These are phyloP conservation scores for Priceomyces carsonii DNA, from an alignment of 805 yeast genomes.

Conservation along the genomic window DNA sequence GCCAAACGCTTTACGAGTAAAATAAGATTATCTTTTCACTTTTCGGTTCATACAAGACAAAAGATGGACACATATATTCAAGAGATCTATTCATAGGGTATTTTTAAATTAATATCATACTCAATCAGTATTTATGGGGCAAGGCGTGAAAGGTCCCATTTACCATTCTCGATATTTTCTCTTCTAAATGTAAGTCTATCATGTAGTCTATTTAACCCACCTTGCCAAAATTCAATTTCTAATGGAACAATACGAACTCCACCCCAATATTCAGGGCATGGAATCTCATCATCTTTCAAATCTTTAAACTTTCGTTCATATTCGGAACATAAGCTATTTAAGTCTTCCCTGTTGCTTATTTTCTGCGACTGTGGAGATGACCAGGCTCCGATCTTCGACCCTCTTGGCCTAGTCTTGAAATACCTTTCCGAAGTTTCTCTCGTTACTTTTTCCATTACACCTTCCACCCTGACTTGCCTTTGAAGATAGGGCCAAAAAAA, in stretches of 20 bases:
- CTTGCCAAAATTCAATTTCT: constrained; percentile 98
- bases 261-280: constrained; percentile 96
- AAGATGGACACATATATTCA: neutral
- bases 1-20: constrained; percentile 2
- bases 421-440: constrained; percentile 76
- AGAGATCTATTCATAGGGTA: neutral
- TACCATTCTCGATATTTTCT: constrained; percentile 41
- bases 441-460: constrained; percentile 69
- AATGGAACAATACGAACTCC: constrained; percentile 86
- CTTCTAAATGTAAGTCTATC: constrained; percentile 80
- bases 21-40: constrained; percentile 4
- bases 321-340: constrained; percentile 52
- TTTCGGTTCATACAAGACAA: neutral
- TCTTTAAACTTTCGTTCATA: constrained; percentile 60
- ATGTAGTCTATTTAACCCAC: constrained; percentile 84
- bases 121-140: constrained; percentile 57
- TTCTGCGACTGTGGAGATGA: constrained; percentile 83
- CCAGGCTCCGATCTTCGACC: constrained; percentile 95
- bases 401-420: constrained; percentile 86
- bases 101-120: too few relatives aligned
- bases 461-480: constrained; percentile 93
- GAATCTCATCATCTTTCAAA: constrained; percentile 59
- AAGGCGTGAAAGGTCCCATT: constrained; percentile 68
- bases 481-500: constrained; percentile 92
- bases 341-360: constrained; percentile 58